These are phyloP conservation scores for Sisymbrium irio DNA, from an alignment of 345 rosid genomes.

Conservation along the genomic window DNA sequence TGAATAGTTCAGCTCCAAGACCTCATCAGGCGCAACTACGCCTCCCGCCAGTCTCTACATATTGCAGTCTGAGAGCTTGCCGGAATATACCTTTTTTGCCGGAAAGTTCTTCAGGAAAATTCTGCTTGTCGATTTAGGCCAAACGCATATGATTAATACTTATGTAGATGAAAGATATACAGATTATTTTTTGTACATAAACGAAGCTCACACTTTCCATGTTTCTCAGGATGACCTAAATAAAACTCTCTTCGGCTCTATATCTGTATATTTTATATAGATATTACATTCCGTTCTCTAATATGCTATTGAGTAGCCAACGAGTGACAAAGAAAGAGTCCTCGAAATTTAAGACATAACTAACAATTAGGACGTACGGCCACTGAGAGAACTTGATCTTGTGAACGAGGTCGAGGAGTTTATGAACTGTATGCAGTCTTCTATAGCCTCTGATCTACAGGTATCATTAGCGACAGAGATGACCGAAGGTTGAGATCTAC, in stretches of 20 bases:
- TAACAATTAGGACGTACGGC: slow-evolving; percentile 21
- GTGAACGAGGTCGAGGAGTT: slow-evolving; percentile 57
- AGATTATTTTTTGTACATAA: slow-evolving; percentile 30
- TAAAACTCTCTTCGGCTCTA: neutral
- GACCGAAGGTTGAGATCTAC: slow-evolving; percentile 40
- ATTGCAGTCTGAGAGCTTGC: slow-evolving; percentile 16
- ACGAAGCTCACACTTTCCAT: slow-evolving; percentile 1
- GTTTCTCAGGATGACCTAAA: neutral
- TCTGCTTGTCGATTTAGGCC: slow-evolving; percentile 16
- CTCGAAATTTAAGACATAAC: neutral
- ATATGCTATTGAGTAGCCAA: slow-evolving; percentile 8
- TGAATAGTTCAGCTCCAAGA: slow-evolving; percentile 16
- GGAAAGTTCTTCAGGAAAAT: neutral
- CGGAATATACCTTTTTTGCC: slow-evolving; percentile 15
- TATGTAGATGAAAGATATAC: slow-evolving; percentile 27
- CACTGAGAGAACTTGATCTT: slow-evolving; percentile 46
- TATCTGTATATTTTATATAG: neutral
- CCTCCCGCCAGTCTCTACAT: neutral
- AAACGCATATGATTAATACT: neutral
- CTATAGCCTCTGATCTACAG: slow-evolving; percentile 63
- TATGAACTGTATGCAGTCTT: slow-evolving; percentile 84
- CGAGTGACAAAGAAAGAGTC: neutral
- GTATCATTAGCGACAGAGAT: slow-evolving; percentile 42
- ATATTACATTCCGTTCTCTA: neutral
- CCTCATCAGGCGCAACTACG: slow-evolving; percentile 6